Base-by-base conservation (phyloP, 352 stramenopile species). In the Phytophthora pistaciae region DNA sequence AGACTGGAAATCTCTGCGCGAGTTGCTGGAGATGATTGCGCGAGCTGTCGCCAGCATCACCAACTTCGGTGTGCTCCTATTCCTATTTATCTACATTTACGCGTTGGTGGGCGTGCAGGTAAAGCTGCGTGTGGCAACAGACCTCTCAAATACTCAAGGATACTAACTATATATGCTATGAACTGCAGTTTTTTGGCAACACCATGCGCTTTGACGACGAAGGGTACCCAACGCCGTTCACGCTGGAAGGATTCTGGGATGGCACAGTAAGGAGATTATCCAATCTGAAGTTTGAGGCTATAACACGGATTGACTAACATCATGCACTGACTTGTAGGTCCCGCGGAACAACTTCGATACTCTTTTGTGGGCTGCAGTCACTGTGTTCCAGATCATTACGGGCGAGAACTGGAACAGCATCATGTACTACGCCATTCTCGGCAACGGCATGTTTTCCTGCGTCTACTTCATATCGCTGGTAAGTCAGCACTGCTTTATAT, bases 41-140 rank as follows among this genome's bases (percentile, higher is more conserved):
- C 78, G 88, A 27, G 96, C 96, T 5, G 81, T 98, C n/a, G 83
- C 92, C 0, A 98, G 98, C 36, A 96, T 99, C 44, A 80, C 78
- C 5, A 98, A 98, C 75, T 99, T 99, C 64, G 91, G 75, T 0
- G 82, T 99, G 44, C 88, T 99, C 7, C 81, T 99, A 9, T 88
- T 98, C 58, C 81, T 99, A 18, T 98, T 98, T 72, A 96, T 98
- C 60, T 98, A 98, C 73, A 98, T 99, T 52, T 98, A 98, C 71
- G 86, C 92, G 27, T 79, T 99, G 31, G 63, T 98, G 11, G 93
- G 94, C 1, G 80, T 98, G 23, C 94, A 98, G 79, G 82, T 90
- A 79, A 49, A 2, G 14, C 8, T 52, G n/a, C 46, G 36, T 18
- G 10, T 7, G 20, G 46, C 46, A 31, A 16, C 11, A 53, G 13